A percentile compares a stretch with the other conserved stretches of the same genome.
Evolutionary conservation across 2,329 filamentous ascomycete species (phyloP).

Genomic region (Colletotrichum sp.): DNA sequence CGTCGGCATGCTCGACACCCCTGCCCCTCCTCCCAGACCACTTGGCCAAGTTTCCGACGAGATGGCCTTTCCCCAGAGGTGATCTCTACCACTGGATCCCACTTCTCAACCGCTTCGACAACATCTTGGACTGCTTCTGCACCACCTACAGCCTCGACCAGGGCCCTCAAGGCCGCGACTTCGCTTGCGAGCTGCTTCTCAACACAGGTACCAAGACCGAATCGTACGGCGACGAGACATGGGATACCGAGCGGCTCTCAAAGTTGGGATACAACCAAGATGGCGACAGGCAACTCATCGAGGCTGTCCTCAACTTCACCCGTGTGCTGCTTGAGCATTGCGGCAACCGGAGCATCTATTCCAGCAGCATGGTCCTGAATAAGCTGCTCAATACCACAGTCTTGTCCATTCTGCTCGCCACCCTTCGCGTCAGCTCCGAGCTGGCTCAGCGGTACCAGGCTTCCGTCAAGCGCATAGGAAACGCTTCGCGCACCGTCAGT

Average conservation of each 20-base stretch:
- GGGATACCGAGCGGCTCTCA: constrained; percentile 51
- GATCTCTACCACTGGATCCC: constrained; percentile 99
- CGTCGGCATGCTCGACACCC: constrained; percentile 69
- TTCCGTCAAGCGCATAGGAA: constrained; percentile 78
- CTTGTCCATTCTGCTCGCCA: constrained; percentile 76
- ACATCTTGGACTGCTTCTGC: constrained; percentile 82
- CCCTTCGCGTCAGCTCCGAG: constrained; percentile 82
- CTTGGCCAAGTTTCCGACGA: constrained; percentile 80
- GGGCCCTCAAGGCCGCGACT: constrained; percentile 81
- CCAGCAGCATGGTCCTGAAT: constrained; percentile 88
- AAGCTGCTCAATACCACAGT: constrained; percentile 89
- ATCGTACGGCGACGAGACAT: constrained; percentile 54
- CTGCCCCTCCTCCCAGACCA: constrained; percentile 79
- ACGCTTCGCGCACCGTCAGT: constrained; percentile 69
- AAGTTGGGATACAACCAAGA: constrained; percentile 71
- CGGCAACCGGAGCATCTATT: constrained; percentile 95
- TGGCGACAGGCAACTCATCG: constrained; percentile 81
- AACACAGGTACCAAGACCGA: constrained; percentile 60
- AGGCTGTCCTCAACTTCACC: constrained; percentile 84
- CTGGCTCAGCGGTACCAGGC: constrained; percentile 93
- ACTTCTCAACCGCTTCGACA: constrained; percentile 91
- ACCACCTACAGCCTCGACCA: constrained; percentile 79
- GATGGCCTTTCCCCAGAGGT: constrained; percentile 95
- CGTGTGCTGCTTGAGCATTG: constrained; percentile 90
- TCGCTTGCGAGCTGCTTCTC: constrained; percentile 69